A percentile compares a stretch with the other conserved stretches of the same genome.
Conservation (phyloP, 2,329 filamentous ascomycete genomes). For the Paecilomyces formosus region DNA sequence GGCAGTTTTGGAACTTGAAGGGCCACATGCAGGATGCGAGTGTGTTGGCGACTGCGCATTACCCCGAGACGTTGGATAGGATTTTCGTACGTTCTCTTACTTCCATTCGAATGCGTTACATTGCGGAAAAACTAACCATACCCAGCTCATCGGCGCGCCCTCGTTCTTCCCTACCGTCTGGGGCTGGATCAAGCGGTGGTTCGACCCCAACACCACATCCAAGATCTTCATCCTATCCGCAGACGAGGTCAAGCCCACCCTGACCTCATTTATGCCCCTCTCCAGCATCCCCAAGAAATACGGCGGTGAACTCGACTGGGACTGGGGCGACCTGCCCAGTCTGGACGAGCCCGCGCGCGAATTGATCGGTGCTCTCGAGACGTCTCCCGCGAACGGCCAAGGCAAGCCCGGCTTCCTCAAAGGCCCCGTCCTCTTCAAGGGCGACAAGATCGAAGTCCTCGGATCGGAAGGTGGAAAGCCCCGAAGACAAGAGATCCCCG, state of each 20-base stretch:
- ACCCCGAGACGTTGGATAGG: slow-evolving; percentile 85
- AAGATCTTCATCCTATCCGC: slow-evolving; percentile 88
- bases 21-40: slow-evolving; percentile 89
- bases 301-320: slow-evolving; percentile 76
- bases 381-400: slow-evolving; percentile 15
- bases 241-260: slow-evolving; percentile 65
- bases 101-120: neutral
- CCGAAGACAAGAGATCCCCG: slow-evolving; percentile 18
- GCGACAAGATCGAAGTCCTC: slow-evolving; percentile 23
- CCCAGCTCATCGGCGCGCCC: slow-evolving; percentile 76
- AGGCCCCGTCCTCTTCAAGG: slow-evolving; percentile 28
- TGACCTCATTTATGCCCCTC: slow-evolving; percentile 73
- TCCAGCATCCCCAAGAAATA: slow-evolving; percentile 83
- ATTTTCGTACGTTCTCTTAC: slow-evolving; percentile 51
- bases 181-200: slow-evolving; percentile 95
- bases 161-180: slow-evolving; percentile 83
- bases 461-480: slow-evolving; percentile 27
- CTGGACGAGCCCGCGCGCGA: slow-evolving; percentile 50
- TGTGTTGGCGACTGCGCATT: slow-evolving; percentile 82
- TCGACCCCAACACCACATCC: slow-evolving; percentile 84
- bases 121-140: slow-evolving; percentile 3
- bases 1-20: slow-evolving; percentile 95
- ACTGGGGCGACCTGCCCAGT: slow-evolving; percentile 66
- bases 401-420: slow-evolving; percentile 23
- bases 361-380: slow-evolving; percentile 22